A percentile compares a stretch with the other conserved stretches of the same genome.
These are phyloP conservation scores for Epichloe sp. DNA, from an alignment of 2,329 filamentous ascomycete species.

Conservation along the genomic window DNA sequence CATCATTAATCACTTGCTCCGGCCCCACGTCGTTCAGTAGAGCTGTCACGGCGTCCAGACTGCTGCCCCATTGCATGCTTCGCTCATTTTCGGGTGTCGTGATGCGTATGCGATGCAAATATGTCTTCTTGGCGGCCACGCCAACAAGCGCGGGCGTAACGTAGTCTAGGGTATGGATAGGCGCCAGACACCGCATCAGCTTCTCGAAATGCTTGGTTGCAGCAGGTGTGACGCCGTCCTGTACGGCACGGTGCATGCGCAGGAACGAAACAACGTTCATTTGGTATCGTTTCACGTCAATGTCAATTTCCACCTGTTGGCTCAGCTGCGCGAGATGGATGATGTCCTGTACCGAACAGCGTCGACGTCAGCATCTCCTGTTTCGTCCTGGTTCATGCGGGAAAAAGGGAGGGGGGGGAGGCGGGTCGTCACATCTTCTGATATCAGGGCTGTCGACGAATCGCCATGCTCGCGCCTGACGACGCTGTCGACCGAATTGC, in stretches of 20 bases:
- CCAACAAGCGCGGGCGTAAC: slow-evolving; percentile 73
- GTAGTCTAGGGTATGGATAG: slow-evolving; percentile 68
- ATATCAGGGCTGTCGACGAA: slow-evolving; percentile 22
- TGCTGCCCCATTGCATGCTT: slow-evolving; percentile 89
- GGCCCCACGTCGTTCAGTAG: slow-evolving; percentile 49
- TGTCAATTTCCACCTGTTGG: slow-evolving; percentile 47
- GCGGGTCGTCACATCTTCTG: slow-evolving; percentile 26
- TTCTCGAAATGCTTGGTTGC: slow-evolving; percentile 67
- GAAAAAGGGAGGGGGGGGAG: too few relatives aligned
- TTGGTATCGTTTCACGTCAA: slow-evolving; percentile 72
- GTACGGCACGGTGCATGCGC: slow-evolving; percentile 74
- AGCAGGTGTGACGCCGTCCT: slow-evolving; percentile 60
- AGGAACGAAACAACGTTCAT: slow-evolving; percentile 82
- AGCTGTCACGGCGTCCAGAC: slow-evolving; percentile 51
- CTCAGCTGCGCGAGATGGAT: slow-evolving; percentile 45
- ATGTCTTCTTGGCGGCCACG: slow-evolving; percentile 76
- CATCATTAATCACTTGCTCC: slow-evolving; percentile 53
- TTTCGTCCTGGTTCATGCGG: background rate
- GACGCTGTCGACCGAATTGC: slow-evolving; percentile 29
- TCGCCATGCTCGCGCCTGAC: slow-evolving; percentile 21
- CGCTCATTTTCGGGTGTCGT: slow-evolving; percentile 59
- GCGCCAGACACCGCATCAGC: slow-evolving; percentile 60
- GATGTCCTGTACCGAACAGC: slow-evolving; percentile 32
- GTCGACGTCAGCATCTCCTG: background rate
- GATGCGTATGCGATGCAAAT: slow-evolving; percentile 69